Percentiles rank a stretch among this genome's conserved stretches.
phyloP scores from a whole-genome alignment of 257 asterid genomes.

The Galeopsis tetrahit region DNA sequence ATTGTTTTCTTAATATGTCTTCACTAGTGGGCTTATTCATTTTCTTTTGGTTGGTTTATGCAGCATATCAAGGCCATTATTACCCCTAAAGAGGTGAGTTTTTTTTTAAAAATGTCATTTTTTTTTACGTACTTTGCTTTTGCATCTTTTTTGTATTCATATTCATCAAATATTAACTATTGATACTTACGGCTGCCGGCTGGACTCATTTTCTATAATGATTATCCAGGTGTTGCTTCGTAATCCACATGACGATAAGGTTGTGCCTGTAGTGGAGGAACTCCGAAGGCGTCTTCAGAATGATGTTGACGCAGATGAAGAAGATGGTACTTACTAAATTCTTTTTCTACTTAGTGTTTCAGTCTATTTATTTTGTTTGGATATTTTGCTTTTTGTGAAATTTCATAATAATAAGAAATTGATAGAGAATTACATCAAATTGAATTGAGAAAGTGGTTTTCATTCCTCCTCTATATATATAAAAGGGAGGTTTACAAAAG shows the following conservation, averaged over 20 bases:
- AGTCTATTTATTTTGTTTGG: too few species aligned
- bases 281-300: constrained; percentile 46
- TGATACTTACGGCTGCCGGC: constrained; percentile 62
- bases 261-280: constrained; percentile 79
- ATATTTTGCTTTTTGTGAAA: too few species aligned
- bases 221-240: too few species aligned
- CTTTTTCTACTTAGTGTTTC: too few species aligned
- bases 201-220: too few species aligned
- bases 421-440: too few species aligned
- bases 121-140: background rate
- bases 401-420: too few species aligned
- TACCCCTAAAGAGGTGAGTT: constrained; percentile 80
- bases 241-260: constrained; percentile 73
- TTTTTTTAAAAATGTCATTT: background rate
- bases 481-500: constrained; percentile 50
- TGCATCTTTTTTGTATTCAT: background rate
- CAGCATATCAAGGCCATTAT: constrained; percentile 97
- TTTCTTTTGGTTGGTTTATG: constrained; percentile 33
- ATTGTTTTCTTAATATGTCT: background rate
- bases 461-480: too few species aligned
- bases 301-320: constrained; percentile 75
- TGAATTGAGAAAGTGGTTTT: too few species aligned
- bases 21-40: constrained; percentile 1
- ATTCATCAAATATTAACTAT: background rate
- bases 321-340: constrained; percentile 42